A percentile compares a stretch with the other conserved stretches of the same genome.
Conservation (phyloP, 768 basidiomycete species). For the Russula abietina region DNA sequence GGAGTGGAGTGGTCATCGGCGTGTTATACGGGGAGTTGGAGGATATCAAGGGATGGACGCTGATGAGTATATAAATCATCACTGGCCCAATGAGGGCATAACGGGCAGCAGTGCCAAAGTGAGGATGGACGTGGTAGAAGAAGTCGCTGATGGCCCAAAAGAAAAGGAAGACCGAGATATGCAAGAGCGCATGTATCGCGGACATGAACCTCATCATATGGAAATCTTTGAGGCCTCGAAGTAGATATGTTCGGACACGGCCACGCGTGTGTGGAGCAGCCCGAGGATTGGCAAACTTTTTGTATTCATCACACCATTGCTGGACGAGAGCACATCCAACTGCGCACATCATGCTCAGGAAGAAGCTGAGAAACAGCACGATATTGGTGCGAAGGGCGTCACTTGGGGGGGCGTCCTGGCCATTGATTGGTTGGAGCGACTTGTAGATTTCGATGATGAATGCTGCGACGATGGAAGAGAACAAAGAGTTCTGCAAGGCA, state of each 20-base stretch:
- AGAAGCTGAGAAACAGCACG: constrained; percentile 18
- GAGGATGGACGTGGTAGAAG: not conserved
- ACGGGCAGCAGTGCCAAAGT: not conserved
- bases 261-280: constrained; percentile 10
- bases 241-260: constrained; percentile 13
- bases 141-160: constrained; percentile 14
- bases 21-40: constrained; percentile 15
- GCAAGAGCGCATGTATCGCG: constrained; percentile 8
- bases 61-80: constrained; percentile 9
- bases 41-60: constrained; percentile 10
- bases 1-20: constrained; percentile 11
- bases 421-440: constrained; percentile 7
- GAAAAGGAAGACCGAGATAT: constrained; percentile 16
- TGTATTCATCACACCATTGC: constrained; percentile 20
- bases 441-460: constrained; percentile 26
- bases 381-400: constrained; percentile 20
- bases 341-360: constrained; percentile 14
- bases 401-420: not conserved
- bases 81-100: not conserved
- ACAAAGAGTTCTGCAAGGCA: constrained; percentile 13
- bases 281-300: constrained; percentile 1
- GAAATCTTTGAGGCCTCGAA: constrained; percentile 7
- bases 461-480: constrained; percentile 24
- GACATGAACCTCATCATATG: constrained; percentile 12
- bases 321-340: constrained; percentile 17